A percentile compares a stretch with the other conserved stretches of the same genome.
phyloP scores from a whole-genome alignment of 345 rosid species.

The Sapria himalayana region DNA sequence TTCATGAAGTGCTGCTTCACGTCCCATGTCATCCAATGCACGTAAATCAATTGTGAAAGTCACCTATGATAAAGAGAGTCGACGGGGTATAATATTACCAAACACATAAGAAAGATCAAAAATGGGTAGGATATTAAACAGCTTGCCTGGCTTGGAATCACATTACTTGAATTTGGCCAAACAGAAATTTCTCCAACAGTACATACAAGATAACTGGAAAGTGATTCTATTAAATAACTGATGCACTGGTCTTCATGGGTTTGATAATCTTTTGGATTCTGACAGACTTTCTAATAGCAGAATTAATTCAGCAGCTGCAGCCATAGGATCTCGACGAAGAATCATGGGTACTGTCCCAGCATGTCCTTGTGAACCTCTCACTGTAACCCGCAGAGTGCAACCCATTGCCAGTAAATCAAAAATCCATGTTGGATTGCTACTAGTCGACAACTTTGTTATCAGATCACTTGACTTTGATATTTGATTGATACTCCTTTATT shows the following conservation, averaged over 20 bases:
- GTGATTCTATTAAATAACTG: conserved; percentile 28
- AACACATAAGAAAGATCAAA: no score
- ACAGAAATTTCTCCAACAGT: conserved; percentile 93
- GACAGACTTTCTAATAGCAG: conserved; percentile 60
- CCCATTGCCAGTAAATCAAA: no score
- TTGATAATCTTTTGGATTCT: conserved; percentile 44
- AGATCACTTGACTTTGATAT: no score
- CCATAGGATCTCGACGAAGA: conserved; percentile 88
- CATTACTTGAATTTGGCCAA: conserved; percentile 98
- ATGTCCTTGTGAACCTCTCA: conserved; percentile 91
- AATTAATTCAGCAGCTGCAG: conserved; percentile 76
- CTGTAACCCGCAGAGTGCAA: conserved; percentile 46
- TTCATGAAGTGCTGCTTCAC: conserved; percentile 67
- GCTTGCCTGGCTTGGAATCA: conserved; percentile 91
- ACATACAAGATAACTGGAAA: conserved; percentile 72
- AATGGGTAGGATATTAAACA: no score
- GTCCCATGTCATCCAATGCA: conserved; percentile 70
- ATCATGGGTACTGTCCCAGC: conserved; percentile 98
- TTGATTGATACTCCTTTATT: no score
- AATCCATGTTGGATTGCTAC: no score
- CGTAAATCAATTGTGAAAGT: conserved; percentile 84
- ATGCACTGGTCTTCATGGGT: conserved; percentile 30
- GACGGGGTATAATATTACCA: conserved; percentile 10
- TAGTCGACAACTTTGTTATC: no score
- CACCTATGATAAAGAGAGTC: conserved; percentile 63